A percentile compares a stretch with the other conserved stretches of the same genome.
Conservation (phyloP, 306 rosid genomes). For the Cicer pinnatifidum region DNA sequence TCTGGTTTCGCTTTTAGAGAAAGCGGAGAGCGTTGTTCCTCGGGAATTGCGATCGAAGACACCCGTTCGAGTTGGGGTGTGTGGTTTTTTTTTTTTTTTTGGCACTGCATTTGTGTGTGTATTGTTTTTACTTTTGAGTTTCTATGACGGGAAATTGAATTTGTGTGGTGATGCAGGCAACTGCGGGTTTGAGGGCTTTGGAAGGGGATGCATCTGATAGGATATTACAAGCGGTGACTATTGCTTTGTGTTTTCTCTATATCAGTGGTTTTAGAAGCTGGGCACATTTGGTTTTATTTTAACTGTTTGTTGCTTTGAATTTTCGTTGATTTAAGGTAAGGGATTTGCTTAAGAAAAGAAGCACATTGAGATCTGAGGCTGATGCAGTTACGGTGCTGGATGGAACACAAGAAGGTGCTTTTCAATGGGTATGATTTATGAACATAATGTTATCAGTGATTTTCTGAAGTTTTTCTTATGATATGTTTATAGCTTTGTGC, state of each 20-base stretch:
- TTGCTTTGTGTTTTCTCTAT: conserved; percentile 15
- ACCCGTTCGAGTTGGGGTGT: conserved; percentile 93
- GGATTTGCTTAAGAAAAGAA: conserved; percentile 71
- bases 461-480: not conserved
- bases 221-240: conserved; percentile 84
- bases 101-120: conserved; percentile 13
- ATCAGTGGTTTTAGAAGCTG: conserved; percentile 28
- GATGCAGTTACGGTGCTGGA: conserved; percentile 82
- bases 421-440: conserved; percentile 78
- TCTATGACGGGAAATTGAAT: conserved; percentile 38
- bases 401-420: conserved; percentile 98
- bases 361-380: conserved; percentile 59
- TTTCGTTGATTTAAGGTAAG: conserved; percentile 62
- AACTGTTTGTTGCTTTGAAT: conserved; percentile 14
- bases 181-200: conserved; percentile 92
- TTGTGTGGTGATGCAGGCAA: conserved; percentile 67
- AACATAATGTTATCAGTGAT: conserved; percentile 26
- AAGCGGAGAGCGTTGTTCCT: conserved; percentile 83
- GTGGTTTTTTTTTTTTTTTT: conserved; percentile 28
- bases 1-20: conserved; percentile 61
- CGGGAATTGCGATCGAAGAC: conserved; percentile 69
- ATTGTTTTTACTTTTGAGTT: conserved; percentile 24
- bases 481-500: not conserved
- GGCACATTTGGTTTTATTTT: not conserved
- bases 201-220: conserved; percentile 77